Evolutionary conservation across 345 rosid genomes (phyloP), one percentile per base, ranked within the genome.

Genomic region (Cardamine chenopodiifolia): DNA sequence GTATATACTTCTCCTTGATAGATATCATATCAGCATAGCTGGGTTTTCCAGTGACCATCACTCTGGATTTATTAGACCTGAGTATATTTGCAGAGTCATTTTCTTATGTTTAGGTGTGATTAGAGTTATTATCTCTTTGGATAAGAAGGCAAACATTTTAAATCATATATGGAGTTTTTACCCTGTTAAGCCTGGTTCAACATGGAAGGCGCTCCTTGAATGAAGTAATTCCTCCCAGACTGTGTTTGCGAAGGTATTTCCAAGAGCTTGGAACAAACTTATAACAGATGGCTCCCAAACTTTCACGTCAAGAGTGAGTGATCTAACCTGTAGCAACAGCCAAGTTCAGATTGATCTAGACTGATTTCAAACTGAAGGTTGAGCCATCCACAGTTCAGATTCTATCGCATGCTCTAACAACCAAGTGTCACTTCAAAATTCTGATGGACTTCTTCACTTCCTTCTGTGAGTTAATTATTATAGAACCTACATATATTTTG

Each of bases 251-350:
- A 84, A 96, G 37, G 90, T 82, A 81, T 92, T 96, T 34, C 99
- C 98, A 68, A 96, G 80, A 68, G 98, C 91, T 83, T 89, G 98
- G 84, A 96, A 96, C 88, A 96, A 85, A 72, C 81, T 86, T 78
- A 96, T 88, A 72, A 96, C 99, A 68, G 96, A 92, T 52, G 96
- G 98, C 80, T 96, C 99, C 99, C 99, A 92, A 58, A 87, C 88
- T 81, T 90, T 90, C 72, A 96, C 99, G 79, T 96, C 99, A 55
- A 96, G 99, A 7, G 98, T 96, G 54, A 96, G 94, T 22, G 98
- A 96, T 72, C 99, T 88, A 53, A 96, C 97, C 99, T 92, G 92
- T 66, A 80, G 65, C 56, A 71, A 48, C 66, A 34, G 68, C 68
- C 80, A 76, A 28, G 13, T 32, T 60, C 34, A 49, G 77, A 26